phyloP scores from a whole-genome alignment of 164 flowering plant species.

The Aristolochia californica region DNA sequence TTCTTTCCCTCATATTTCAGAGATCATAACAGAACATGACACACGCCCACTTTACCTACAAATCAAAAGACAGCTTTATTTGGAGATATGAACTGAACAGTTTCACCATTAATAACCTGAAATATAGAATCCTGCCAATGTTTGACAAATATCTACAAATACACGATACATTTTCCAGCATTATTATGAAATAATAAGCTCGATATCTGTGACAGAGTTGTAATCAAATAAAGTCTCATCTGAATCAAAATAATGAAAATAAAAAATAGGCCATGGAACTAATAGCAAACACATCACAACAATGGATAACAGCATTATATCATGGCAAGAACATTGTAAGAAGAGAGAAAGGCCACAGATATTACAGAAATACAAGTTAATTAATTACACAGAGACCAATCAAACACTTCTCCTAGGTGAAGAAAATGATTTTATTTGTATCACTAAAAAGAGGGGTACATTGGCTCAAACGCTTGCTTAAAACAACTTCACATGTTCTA shows the following conservation, averaged over 20 bases:
- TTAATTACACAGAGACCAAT: too few species aligned
- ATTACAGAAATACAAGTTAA: too few species aligned
- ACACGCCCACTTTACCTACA: slow-evolving; percentile 98
- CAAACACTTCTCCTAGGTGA: too few species aligned
- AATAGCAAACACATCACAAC: too few species aligned
- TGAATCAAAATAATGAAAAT: background rate
- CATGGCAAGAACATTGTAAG: too few species aligned
- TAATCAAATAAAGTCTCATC: slow-evolving; percentile 14
- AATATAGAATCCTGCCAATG: slow-evolving; percentile 27
- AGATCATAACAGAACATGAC: slow-evolving; percentile 70
- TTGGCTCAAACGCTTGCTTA: too few species aligned
- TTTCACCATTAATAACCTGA: slow-evolving; percentile 47
- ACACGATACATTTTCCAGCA: slow-evolving; percentile 15
- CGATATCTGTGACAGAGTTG: slow-evolving; percentile 7
- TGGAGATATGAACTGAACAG: slow-evolving; percentile 72
- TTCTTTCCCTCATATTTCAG: slow-evolving; percentile 89
- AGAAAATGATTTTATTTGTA: too few species aligned
- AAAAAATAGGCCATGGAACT: too few species aligned
- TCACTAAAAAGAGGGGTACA: too few species aligned
- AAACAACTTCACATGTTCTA: too few species aligned
- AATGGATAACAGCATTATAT: too few species aligned
- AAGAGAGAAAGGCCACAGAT: too few species aligned
- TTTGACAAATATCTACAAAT: slow-evolving; percentile 16
- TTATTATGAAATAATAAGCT: slow-evolving; percentile 4
- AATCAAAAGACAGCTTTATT: slow-evolving; percentile 85